Evolutionary conservation across 208 protist species (phyloP).

Genomic region (Trypanosoma caninum): DNA sequence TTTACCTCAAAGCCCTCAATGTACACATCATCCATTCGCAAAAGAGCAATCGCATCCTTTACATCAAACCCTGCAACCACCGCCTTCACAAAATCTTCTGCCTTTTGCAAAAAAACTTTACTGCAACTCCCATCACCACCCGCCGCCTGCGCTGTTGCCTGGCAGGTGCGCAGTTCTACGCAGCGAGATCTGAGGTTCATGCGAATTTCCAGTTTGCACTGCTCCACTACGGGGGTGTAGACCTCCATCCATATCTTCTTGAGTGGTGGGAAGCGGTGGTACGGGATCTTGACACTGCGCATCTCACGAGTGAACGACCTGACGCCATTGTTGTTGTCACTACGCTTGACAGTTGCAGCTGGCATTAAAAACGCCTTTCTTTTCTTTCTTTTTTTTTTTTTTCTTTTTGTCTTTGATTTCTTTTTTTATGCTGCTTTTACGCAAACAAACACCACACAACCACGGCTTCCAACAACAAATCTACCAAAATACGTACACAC

Average conservation of each 20-base stretch:
- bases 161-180: slow-evolving; percentile 95
- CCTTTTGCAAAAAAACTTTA: slow-evolving; percentile 95
- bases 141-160: slow-evolving; percentile 68
- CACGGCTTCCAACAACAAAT: too few species aligned
- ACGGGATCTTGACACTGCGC: slow-evolving; percentile 91
- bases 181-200: slow-evolving; percentile 96
- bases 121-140: slow-evolving; percentile 20
- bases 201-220: slow-evolving; percentile 98
- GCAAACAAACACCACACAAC: too few species aligned
- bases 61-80: slow-evolving; percentile 96
- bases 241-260: slow-evolving; percentile 98
- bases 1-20: slow-evolving; percentile 99
- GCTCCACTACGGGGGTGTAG: slow-evolving; percentile 98
- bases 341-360: slow-evolving; percentile 1
- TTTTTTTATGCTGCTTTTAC: too few species aligned
- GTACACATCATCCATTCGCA: slow-evolving; percentile 99
- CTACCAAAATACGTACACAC: too few species aligned
- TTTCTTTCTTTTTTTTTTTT: slow-evolving; percentile 2
- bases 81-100: slow-evolving; percentile 97
- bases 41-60: slow-evolving; percentile 98
- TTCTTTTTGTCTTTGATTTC: too few species aligned
- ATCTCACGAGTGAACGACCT: slow-evolving; percentile 56
- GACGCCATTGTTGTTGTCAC: not conserved
- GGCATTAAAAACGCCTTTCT: not conserved
- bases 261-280: slow-evolving; percentile 96